Evolutionary conservation across 2,329 filamentous ascomycete species (phyloP), one percentile per base, ranked within the genome.

Genomic region (Pseudogymnoascus sp.): DNA sequence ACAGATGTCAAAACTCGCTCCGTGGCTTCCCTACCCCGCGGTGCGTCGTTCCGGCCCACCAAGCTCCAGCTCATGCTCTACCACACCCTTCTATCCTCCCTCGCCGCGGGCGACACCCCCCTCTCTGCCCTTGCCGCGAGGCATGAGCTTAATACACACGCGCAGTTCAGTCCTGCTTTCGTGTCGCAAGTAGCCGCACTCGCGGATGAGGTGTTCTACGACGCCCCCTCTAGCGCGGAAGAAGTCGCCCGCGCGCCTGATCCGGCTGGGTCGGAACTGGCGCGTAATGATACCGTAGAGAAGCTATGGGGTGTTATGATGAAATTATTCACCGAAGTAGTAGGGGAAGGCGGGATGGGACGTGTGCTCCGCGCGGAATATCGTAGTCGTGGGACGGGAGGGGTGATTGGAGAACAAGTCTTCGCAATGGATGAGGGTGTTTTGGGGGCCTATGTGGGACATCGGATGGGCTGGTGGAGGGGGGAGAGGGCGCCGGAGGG

Each of bases 51-150:
- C 51, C 84, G 89, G 10, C 90, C 91, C 0, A 90, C 92, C 0
- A 85, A 88, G 69, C 88, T 97, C 66, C 95, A 99, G 73, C 80
- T 98, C 0, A 92, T 96, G 76, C 79, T 98, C 0, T 99, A 98
- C 73, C 92, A 93, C 68, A 87, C 87, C 25, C 86, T 98, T 62
- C 80, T 99, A 14, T 85, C 87, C 8, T 82, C 87, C 2, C 85
- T 98, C 70, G 90, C 89, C 0, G 82, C 85, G 0, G 88, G 88
- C 61, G 81, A 83, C 7, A 81, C 96, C 0, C 84, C 92, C 64
- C 90, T 92, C 37, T 76, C 84, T 16, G 77, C 80, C 0, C 80
- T 98, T 0, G 86, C 93, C 65, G 74, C 80, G 6, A 87, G 92
- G 0, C 96, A 96, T 69, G 79, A 81, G 0, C 79, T 97, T 6